Conservation (phyloP, 257 asterid species). For the Thymus quinquecostatus region DNA sequence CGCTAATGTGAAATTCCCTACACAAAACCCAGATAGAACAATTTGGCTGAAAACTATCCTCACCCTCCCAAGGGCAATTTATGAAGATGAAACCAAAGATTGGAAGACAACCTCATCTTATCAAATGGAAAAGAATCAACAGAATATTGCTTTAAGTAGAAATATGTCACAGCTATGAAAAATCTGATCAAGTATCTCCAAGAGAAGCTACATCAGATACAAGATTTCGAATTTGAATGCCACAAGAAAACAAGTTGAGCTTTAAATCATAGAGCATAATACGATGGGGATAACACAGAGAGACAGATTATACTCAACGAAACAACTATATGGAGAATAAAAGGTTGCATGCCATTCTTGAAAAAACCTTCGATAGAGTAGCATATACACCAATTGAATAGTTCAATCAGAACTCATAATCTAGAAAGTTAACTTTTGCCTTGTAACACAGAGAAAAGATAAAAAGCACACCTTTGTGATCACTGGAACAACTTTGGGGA, state of each 20-base stretch:
- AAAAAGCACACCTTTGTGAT: slow-evolving; percentile 63
- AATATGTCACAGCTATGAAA: too few relatives aligned
- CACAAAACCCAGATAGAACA: too few relatives aligned
- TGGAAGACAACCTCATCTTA: too few relatives aligned
- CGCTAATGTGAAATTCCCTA: too few relatives aligned
- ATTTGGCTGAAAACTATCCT: too few relatives aligned
- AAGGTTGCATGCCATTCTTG: slow-evolving; percentile 20
- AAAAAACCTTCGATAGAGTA: slow-evolving; percentile 1
- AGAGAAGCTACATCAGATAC: too few relatives aligned
- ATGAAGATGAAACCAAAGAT: too few relatives aligned
- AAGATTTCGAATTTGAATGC: background rate
- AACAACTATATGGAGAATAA: slow-evolving; percentile 22
- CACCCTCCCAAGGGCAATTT: too few relatives aligned
- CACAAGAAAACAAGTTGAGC: background rate
- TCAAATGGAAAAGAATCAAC: too few relatives aligned
- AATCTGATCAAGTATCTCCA: too few relatives aligned
- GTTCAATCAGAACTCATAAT: background rate
- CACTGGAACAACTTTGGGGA: slow-evolving; percentile 89
- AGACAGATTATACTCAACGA: background rate
- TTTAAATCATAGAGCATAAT: background rate
- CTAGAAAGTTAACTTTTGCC: slow-evolving; percentile 2
- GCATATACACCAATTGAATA: slow-evolving; percentile 12
- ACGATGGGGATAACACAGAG: slow-evolving; percentile 11
- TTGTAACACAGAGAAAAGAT: slow-evolving; percentile 24
- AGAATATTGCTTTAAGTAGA: too few relatives aligned